These are phyloP conservation scores for Fraxinus paxiana DNA, from an alignment of 305 asterid genomes.

Conservation along the genomic window DNA sequence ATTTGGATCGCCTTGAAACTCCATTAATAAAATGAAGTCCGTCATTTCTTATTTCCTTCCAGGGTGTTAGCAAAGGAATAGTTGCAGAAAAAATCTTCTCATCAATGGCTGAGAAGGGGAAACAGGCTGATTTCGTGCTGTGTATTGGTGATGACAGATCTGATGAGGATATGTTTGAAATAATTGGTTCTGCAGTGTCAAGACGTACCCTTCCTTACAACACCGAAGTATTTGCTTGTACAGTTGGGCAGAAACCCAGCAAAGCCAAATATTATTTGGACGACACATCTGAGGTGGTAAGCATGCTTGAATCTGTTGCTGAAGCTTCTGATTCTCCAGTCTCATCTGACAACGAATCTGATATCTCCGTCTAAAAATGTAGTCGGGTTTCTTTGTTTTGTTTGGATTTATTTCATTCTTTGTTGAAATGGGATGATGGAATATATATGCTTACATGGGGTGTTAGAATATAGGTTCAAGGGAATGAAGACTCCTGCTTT, in stretches of 20 bases:
- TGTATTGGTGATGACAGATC: conserved; percentile 94
- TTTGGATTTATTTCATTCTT: conserved; percentile 28
- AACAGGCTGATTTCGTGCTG: conserved; percentile 72
- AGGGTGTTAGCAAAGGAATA: conserved; percentile 84
- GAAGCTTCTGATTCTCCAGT: conserved; percentile 68
- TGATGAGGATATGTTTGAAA: conserved; percentile 89
- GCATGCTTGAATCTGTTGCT: conserved; percentile 82
- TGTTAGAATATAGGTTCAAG: conserved; percentile 41
- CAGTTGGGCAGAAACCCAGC: conserved; percentile 93
- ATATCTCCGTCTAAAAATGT: conserved; percentile 38
- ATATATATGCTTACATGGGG: conserved; percentile 30
- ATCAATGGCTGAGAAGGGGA: conserved; percentile 59
- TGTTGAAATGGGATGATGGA: conserved; percentile 29
- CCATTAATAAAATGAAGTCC: not conserved
- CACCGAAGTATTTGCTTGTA: conserved; percentile 79
- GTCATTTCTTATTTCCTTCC: conserved; percentile 19
- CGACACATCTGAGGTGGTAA: conserved; percentile 70
- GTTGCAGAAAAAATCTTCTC: conserved; percentile 81
- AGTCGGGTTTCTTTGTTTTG: conserved; percentile 30
- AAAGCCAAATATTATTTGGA: conserved; percentile 90
- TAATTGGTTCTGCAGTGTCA: conserved; percentile 60
- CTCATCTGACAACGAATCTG: conserved; percentile 64
- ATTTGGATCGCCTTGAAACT: not conserved
- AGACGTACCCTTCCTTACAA: conserved; percentile 55
- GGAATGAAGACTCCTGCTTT: conserved; percentile 18